phyloP scores from a whole-genome alignment of 2,329 filamentous ascomycete genomes.

The Chrysosporium queenslandicum region DNA sequence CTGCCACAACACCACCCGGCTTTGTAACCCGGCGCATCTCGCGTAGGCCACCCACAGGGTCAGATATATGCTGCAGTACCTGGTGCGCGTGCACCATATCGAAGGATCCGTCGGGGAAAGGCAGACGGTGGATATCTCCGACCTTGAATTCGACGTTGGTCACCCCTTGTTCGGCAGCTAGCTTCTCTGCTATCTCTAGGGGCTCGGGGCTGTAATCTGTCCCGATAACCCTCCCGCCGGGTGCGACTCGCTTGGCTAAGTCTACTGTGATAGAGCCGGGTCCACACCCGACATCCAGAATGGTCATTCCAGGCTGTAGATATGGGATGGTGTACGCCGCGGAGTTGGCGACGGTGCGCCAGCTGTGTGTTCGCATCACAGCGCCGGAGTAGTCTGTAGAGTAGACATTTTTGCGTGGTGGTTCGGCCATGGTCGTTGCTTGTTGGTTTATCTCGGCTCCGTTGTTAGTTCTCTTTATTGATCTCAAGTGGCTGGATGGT shows the following conservation, averaged over 20 bases:
- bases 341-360: conserved; percentile 21
- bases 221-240: conserved; percentile 32
- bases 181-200: conserved; percentile 25
- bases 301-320: conserved; percentile 28
- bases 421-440: neutral
- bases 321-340: conserved; percentile 34
- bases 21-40: conserved; percentile 49
- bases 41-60: conserved; percentile 42
- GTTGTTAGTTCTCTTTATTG: neutral
- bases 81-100: conserved; percentile 53
- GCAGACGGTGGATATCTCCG: conserved; percentile 35
- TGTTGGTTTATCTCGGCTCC: neutral
- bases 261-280: conserved; percentile 38
- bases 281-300: conserved; percentile 39
- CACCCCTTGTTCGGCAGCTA: conserved; percentile 25
- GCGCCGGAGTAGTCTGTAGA: conserved; percentile 11
- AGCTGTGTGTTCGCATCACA: conserved; percentile 13
- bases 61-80: conserved; percentile 47
- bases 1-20: conserved; percentile 42
- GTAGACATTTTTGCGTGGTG: conserved; percentile 6
- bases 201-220: conserved; percentile 25
- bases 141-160: conserved; percentile 29
- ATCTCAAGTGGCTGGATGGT: neutral
- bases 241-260: conserved; percentile 29
- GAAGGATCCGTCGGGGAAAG: conserved; percentile 42